Evolutionary conservation across 768 basidiomycete species (phyloP).

Genomic region (Thelephora aurantiotincta): DNA sequence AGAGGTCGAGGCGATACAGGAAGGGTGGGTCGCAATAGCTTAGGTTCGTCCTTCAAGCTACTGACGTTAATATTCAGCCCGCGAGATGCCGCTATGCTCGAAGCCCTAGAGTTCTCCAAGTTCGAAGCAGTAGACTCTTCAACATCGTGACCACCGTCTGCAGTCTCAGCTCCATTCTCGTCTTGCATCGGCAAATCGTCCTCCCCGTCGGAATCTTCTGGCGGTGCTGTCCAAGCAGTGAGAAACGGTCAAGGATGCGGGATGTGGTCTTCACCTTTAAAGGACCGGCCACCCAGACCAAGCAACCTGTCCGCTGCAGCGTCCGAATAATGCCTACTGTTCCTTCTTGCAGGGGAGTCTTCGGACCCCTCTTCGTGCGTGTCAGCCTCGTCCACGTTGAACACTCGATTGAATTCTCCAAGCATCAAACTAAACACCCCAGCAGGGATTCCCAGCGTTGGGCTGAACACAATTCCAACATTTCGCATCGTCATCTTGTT

Average conservation of each 20-base stretch:
- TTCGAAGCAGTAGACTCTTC: slow-evolving; percentile 15
- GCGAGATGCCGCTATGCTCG: slow-evolving; percentile 46
- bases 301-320: slow-evolving; percentile 74
- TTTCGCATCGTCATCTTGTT: slow-evolving; percentile 99
- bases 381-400: slow-evolving; percentile 53
- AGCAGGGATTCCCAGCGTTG: slow-evolving; percentile 95
- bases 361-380: slow-evolving; percentile 18
- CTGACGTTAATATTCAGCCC: slow-evolving; percentile 55
- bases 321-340: slow-evolving; percentile 75
- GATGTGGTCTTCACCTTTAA: slow-evolving; percentile 35
- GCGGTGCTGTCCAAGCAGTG: slow-evolving; percentile 19
- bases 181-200: slow-evolving; percentile 57
- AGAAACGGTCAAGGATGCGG: slow-evolving; percentile 7
- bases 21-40: slow-evolving; percentile 52
- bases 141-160: slow-evolving; percentile 12
- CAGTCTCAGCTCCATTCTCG: slow-evolving; percentile 55
- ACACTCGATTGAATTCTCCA: slow-evolving; percentile 84
- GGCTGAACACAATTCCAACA: slow-evolving; percentile 96
- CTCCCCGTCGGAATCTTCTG: slow-evolving; percentile 57
- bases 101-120: slow-evolving; percentile 30
- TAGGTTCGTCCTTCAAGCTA: slow-evolving; percentile 41
- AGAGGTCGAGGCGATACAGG: slow-evolving; percentile 27
- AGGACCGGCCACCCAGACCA: slow-evolving; percentile 55
- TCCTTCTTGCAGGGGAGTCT: slow-evolving; percentile 31
- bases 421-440: slow-evolving; percentile 93